Conservation (phyloP, 495 filamentous ascomycete genomes). For the Amphirosellinia nigrospora region DNA sequence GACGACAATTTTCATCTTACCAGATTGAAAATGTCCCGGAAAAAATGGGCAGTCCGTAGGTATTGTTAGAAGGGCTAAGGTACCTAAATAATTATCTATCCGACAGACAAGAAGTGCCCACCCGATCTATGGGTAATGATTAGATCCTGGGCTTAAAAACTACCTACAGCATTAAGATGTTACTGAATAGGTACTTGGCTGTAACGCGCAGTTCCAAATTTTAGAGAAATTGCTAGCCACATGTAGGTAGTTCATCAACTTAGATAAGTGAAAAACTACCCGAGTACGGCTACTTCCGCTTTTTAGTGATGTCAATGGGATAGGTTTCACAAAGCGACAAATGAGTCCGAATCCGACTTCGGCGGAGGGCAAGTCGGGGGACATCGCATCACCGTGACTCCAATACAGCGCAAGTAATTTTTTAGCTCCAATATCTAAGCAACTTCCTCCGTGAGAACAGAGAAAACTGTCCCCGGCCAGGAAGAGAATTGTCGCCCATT, state of each 20-base stretch:
- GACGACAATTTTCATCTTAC: background rate
- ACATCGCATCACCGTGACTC: background rate
- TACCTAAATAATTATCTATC: no score
- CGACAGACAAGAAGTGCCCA: no score
- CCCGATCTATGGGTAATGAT: background rate
- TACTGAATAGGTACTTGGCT: no score
- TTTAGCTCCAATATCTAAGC: background rate
- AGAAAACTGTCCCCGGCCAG: background rate
- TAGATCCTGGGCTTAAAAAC: background rate
- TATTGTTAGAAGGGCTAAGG: background rate
- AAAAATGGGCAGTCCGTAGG: background rate
- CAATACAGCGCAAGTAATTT: background rate
- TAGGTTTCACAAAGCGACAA: background rate
- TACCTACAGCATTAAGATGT: no score
- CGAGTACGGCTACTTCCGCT: background rate
- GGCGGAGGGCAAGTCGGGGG: background rate
- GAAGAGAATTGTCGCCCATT: background rate
- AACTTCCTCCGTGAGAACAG: background rate
- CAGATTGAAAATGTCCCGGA: background rate
- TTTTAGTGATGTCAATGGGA: background rate
- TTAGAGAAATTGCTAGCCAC: background rate
- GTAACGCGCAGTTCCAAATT: no score
- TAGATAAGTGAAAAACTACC: background rate
- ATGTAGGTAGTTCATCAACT: background rate
- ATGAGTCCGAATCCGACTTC: background rate